Percentiles rank a stretch among this genome's conserved stretches.
Conservation (phyloP, 164 flowering plant genomes). For the Nymphaea colorata region DNA sequence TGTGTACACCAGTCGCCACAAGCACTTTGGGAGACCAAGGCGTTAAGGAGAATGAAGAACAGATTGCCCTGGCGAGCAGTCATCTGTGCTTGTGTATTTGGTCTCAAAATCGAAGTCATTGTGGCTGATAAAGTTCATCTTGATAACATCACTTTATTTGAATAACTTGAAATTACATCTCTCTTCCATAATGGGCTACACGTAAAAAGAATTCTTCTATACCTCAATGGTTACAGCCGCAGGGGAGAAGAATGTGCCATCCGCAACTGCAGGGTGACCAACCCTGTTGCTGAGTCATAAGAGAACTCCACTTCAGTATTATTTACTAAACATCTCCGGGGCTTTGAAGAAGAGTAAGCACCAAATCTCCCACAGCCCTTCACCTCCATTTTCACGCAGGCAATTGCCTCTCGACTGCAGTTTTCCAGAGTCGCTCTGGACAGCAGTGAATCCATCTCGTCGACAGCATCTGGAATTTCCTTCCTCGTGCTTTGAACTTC, state of each 20-base stretch:
- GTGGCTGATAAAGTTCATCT: no score
- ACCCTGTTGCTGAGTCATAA: constrained; percentile 45
- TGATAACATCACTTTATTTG: no score
- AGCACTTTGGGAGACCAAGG: no score
- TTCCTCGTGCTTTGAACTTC: constrained; percentile 5
- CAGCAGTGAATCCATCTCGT: neutral
- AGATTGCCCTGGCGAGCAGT: no score
- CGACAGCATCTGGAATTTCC: constrained; percentile 4
- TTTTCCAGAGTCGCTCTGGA: constrained; percentile 7
- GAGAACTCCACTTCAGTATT: constrained; percentile 27
- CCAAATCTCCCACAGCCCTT: constrained; percentile 86
- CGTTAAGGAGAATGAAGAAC: no score
- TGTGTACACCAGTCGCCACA: no score
- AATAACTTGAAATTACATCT: no score
- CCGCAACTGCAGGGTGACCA: constrained; percentile 35
- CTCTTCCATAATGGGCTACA: no score
- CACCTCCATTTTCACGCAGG: constrained; percentile 27
- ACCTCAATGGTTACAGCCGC: neutral
- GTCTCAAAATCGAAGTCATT: no score
- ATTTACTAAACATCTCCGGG: constrained; percentile 45
- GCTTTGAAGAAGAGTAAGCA: constrained; percentile 51
- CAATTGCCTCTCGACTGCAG: constrained; percentile 7
- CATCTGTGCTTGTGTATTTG: no score
- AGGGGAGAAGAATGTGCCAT: neutral
- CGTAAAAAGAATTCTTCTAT: neutral